Evolutionary conservation across 139 green algal genomes (phyloP), one percentile per base, ranked within the genome.

Genomic region (Picochlorum sp.): DNA sequence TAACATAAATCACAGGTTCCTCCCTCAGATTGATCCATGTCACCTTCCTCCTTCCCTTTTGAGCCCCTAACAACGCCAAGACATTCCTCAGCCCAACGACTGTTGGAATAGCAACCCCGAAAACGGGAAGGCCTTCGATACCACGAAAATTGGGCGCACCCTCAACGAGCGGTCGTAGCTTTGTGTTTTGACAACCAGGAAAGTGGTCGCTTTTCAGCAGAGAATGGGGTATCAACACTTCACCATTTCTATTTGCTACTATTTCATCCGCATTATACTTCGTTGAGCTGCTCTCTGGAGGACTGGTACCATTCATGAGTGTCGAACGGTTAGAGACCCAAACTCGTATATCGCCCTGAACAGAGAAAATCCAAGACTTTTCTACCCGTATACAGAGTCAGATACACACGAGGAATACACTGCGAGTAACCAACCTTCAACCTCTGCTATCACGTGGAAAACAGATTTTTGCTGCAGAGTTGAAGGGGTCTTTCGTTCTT

Each of bases 11-110:
- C 51, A 97, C 83, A 8, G 91, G 91, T 77, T 97, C 91, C 74
- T 97, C 91, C 0, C 91, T 79, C 81, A 97, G 85, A 77, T 95
- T 97, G 78, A 92, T 80, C 91, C 91, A 97, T 30, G 92, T 71
- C 30, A 96, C 88, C 28, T 73, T 79, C 8, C 80, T 77, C 37
- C 67, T 38, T 3, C 83, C 80, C 21, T 81, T 69, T 32, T 67
- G 61, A 13, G 76, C 84, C 14, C 84, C 84, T 30, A 92, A 66
- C 1, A 69, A 62, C 28, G 94, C 77, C 52, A 97, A 69, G 18
- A 96, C 88, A 41, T 80, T 76, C 14, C 85, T 75, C 61, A 97
- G 66, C 10, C 91, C 91, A 6, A 72, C 68, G 0, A 90, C 83
- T 14, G 91, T 97, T 6, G 91, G 91, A 52, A 97, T 95, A 37